Conservation (phyloP, 139 green algal genomes). For the Chlamydomonas asymmetrica region DNA sequence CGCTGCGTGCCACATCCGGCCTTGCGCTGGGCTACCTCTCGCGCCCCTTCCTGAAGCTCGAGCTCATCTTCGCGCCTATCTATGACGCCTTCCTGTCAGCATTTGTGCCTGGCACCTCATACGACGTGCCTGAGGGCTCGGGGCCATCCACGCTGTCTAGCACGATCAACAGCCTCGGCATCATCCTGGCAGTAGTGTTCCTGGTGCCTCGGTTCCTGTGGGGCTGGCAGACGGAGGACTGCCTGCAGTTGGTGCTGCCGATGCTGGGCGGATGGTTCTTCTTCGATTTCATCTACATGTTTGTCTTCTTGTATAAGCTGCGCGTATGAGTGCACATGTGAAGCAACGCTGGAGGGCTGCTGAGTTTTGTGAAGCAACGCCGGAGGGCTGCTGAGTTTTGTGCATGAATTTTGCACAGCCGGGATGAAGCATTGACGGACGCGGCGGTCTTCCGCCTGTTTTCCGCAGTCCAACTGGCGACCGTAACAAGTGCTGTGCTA, state of each 20-base stretch:
- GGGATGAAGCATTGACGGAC: no score
- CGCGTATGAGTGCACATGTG: neutral
- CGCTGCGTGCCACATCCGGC: constrained; percentile 23
- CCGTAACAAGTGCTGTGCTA: no score
- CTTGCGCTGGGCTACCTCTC: constrained; percentile 27
- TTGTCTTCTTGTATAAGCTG: constrained; percentile 25
- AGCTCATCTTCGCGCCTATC: constrained; percentile 36
- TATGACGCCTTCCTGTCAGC: constrained; percentile 29
- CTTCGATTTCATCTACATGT: constrained; percentile 37
- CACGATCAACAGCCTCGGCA: no score
- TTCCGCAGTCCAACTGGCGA: no score
- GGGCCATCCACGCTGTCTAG: no score
- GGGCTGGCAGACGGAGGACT: neutral
- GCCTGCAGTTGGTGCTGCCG: constrained; percentile 19
- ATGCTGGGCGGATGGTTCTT: constrained; percentile 23
- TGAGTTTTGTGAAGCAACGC: no score
- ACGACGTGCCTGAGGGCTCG: no score
- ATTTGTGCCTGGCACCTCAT: constrained; percentile 19
- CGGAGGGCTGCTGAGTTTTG: no score
- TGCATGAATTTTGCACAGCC: no score
- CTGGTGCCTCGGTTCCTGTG: constrained; percentile 31
- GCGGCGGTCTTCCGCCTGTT: no score
- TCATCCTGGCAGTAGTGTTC: constrained; percentile 25
- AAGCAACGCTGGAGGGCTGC: no score
- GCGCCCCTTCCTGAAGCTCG: constrained; percentile 32